These are phyloP conservation scores for Tricholoma sp. DNA, from an alignment of 768 basidiomycete genomes.

Conservation along the genomic window DNA sequence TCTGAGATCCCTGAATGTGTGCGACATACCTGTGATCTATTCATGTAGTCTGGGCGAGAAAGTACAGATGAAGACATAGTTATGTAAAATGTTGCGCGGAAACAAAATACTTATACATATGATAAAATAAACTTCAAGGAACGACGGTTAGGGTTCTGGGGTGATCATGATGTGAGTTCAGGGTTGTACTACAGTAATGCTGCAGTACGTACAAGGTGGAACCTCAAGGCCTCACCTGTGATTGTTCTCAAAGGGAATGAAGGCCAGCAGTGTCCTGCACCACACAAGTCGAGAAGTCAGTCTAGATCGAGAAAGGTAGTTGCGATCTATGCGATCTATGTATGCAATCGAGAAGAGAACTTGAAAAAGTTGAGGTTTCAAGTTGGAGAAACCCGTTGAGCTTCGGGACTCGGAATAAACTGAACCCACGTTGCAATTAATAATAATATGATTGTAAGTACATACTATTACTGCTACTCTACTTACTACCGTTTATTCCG, in stretches of 20 bases:
- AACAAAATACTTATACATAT: conserved; percentile 3
- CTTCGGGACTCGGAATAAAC: background rate
- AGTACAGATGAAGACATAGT: conserved; percentile 14
- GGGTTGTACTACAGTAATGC: too few relatives aligned
- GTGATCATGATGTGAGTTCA: background rate
- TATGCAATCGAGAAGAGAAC: background rate
- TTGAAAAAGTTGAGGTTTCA: background rate
- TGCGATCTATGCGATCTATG: background rate
- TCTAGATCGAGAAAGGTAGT: background rate
- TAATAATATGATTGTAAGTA: too few relatives aligned
- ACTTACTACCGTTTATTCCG: background rate
- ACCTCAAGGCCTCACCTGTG: background rate
- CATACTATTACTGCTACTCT: too few relatives aligned
- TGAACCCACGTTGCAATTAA: background rate
- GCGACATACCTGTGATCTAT: background rate
- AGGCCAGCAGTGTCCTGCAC: background rate
- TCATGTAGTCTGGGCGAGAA: conserved; percentile 3
- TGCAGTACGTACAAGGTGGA: background rate
- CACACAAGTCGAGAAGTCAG: background rate
- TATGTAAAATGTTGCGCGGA: background rate
- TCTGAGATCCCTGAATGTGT: background rate
- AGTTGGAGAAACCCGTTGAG: background rate
- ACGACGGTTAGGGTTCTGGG: conserved; percentile 2
- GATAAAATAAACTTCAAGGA: conserved; percentile 1
- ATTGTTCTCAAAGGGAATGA: background rate